These are phyloP conservation scores for Cryptococcus jaspeensis DNA, from an alignment of 1,284 basidiomycete genomes.

Conservation along the genomic window DNA sequence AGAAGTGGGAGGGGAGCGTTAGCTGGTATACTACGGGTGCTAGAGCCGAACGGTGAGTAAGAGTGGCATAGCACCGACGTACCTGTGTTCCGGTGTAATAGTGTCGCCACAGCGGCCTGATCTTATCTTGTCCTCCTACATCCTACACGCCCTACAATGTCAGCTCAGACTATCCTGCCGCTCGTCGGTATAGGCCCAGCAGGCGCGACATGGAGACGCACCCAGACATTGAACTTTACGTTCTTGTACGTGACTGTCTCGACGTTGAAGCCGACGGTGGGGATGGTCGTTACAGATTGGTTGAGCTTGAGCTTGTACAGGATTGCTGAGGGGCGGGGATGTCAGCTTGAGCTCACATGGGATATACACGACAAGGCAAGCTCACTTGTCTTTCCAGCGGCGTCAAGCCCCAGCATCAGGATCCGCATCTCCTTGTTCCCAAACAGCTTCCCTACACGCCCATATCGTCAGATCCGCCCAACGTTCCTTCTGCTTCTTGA, in stretches of 20 bases:
- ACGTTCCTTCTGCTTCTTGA: not conserved
- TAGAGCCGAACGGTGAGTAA: not conserved
- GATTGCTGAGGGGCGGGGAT: conserved; percentile 65
- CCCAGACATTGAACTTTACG: conserved; percentile 99
- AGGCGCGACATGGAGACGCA: conserved; percentile 22
- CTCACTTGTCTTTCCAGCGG: conserved; percentile 89
- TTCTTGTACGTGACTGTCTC: conserved; percentile 99
- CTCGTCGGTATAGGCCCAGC: not conserved
- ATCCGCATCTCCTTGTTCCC: conserved; percentile 66
- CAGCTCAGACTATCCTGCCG: not conserved
- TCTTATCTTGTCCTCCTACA: conserved; percentile 99
- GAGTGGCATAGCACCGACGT: conserved; percentile 7
- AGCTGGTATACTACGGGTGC: not conserved
- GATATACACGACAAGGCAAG: conserved; percentile 1
- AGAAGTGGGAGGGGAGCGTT: conserved; percentile 41
- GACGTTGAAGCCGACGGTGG: conserved; percentile 93
- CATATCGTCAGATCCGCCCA: not conserved
- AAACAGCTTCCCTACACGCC: conserved; percentile 55
- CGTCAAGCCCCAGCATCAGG: conserved; percentile 83
- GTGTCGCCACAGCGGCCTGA: conserved; percentile 96
- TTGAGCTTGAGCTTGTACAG: conserved; percentile 99
- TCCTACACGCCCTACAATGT: conserved; percentile 55
- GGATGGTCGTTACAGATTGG: conserved; percentile 98
- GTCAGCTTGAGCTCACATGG: not conserved
- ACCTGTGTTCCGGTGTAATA: conserved; percentile 69